Evolutionary conservation across 2,329 filamentous ascomycete genomes (phyloP).

Genomic region (Monilinia fructicola): DNA sequence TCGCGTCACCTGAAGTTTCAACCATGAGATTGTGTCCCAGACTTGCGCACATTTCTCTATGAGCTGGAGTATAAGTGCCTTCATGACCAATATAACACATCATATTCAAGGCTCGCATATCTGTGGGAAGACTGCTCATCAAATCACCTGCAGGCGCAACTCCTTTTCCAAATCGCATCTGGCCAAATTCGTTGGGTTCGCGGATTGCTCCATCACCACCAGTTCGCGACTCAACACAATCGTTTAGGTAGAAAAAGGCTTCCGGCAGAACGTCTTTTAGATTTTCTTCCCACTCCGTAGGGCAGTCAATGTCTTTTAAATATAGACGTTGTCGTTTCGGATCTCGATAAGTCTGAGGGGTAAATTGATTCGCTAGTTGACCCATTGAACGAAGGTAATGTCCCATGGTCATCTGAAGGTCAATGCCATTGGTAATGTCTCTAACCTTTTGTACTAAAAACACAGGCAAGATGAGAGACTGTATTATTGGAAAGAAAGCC

Average conservation of each 20-base stretch:
- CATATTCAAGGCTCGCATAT: slow-evolving; percentile 91
- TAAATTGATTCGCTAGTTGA: slow-evolving; percentile 81
- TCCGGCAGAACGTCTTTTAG: slow-evolving; percentile 76
- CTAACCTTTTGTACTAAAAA: slow-evolving; percentile 75
- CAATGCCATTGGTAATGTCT: slow-evolving; percentile 69
- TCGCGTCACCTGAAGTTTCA: slow-evolving; percentile 71
- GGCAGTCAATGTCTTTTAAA: slow-evolving; percentile 95
- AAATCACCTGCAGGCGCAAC: slow-evolving; percentile 76
- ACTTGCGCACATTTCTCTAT: slow-evolving; percentile 96
- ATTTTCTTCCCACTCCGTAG: slow-evolving; percentile 78
- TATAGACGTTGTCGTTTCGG: slow-evolving; percentile 83
- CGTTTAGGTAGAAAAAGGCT: slow-evolving; percentile 86
- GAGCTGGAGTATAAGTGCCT: slow-evolving; percentile 92
- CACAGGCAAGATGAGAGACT: slow-evolving; percentile 31
- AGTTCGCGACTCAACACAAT: slow-evolving; percentile 61
- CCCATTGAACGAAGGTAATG: slow-evolving; percentile 90
- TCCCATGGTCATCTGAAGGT: slow-evolving; percentile 80
- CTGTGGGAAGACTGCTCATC: slow-evolving; percentile 84
- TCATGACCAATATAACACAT: slow-evolving; percentile 99
- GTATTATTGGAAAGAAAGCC: background rate
- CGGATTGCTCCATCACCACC: slow-evolving; percentile 55
- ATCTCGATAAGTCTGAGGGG: slow-evolving; percentile 71
- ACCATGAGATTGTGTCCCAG: slow-evolving; percentile 99
- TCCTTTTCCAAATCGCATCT: slow-evolving; percentile 46
- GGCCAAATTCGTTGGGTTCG: slow-evolving; percentile 45